Percentiles rank a stretch among this genome's conserved stretches.
Conservation (phyloP, 768 basidiomycete genomes). For the Rhizopogon vesiculosus region DNA sequence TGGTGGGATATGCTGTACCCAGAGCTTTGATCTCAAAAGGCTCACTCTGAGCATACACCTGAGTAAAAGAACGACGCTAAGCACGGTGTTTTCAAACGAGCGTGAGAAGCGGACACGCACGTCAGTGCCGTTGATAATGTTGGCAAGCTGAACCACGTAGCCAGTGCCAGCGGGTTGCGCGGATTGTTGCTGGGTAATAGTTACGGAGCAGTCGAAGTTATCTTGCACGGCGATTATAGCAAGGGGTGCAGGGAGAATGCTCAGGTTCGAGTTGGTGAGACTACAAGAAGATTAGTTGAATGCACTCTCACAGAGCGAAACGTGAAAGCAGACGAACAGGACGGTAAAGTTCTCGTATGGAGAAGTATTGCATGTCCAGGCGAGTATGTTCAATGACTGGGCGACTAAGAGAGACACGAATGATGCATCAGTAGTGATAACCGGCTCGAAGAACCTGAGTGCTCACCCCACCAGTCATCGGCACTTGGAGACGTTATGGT, state of each 20-base stretch:
- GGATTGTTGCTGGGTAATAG: conserved; percentile 43
- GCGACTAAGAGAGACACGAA: conserved; percentile 37
- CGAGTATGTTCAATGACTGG: conserved; percentile 48
- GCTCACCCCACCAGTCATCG: conserved; percentile 60
- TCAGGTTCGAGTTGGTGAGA: conserved; percentile 38
- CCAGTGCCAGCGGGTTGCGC: conserved; percentile 36
- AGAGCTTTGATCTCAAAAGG: conserved; percentile 58
- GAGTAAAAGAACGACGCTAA: neutral
- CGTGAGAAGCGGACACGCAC: conserved; percentile 32
- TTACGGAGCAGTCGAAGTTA: conserved; percentile 57
- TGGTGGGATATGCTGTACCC: conserved; percentile 47
- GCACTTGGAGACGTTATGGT: conserved; percentile 40
- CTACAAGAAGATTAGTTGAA: conserved; percentile 23
- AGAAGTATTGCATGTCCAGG: conserved; percentile 51
- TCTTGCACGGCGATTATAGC: conserved; percentile 43
- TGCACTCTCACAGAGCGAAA: conserved; percentile 3
- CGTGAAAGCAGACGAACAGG: conserved; percentile 34
- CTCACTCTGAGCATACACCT: conserved; percentile 55
- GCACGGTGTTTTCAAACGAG: neutral
- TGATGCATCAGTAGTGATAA: neutral
- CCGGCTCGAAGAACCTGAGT: neutral
- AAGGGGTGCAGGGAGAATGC: conserved; percentile 33
- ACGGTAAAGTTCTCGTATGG: conserved; percentile 42
- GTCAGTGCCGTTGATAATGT: conserved; percentile 44
- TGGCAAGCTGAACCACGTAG: conserved; percentile 49